A percentile compares a stretch with the other conserved stretches of the same genome.
Evolutionary conservation across 2,329 filamentous ascomycete species (phyloP).

Genomic region (Penicillium sp.): DNA sequence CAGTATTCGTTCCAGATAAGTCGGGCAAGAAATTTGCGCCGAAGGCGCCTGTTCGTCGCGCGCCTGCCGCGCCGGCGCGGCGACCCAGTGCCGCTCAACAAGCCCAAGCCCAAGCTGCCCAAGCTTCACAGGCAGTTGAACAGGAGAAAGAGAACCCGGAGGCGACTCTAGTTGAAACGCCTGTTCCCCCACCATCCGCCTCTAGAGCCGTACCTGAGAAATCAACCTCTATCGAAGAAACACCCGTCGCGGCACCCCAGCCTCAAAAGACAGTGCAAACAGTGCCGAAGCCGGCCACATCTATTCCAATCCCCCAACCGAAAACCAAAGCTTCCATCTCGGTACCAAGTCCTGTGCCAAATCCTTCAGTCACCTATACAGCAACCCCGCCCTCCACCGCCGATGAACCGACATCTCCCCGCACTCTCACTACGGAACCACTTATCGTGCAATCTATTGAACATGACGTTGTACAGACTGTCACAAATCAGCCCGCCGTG

Average conservation of each 20-base stretch:
- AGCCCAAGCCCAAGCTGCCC: conserved; percentile 11
- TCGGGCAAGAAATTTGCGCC: conserved; percentile 78
- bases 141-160: not conserved
- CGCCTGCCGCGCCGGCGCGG: conserved; percentile 40
- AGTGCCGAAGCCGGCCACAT: conserved; percentile 21
- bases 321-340: conserved; percentile 28
- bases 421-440: conserved; percentile 13
- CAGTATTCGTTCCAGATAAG: conserved; percentile 47
- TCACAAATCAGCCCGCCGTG: not conserved
- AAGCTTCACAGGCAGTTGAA: not conserved
- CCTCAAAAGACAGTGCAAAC: conserved; percentile 18
- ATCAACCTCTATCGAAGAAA: not conserved
- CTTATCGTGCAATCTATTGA: conserved; percentile 14
- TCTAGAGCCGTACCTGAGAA: not conserved
- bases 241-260: conserved; percentile 8
- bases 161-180: not conserved
- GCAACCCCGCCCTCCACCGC: conserved; percentile 16
- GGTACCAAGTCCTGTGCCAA: conserved; percentile 9
- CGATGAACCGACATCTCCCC: conserved; percentile 18
- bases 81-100: conserved; percentile 44
- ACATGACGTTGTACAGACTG: conserved; percentile 10
- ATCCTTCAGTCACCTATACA: not conserved
- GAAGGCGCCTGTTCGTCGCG: conserved; percentile 62
- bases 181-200: not conserved
- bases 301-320: conserved; percentile 30